Evolutionary conservation across 257 asterid genomes (phyloP), one percentile per base, ranked within the genome.

Genomic region (Ehretia macrophylla): DNA sequence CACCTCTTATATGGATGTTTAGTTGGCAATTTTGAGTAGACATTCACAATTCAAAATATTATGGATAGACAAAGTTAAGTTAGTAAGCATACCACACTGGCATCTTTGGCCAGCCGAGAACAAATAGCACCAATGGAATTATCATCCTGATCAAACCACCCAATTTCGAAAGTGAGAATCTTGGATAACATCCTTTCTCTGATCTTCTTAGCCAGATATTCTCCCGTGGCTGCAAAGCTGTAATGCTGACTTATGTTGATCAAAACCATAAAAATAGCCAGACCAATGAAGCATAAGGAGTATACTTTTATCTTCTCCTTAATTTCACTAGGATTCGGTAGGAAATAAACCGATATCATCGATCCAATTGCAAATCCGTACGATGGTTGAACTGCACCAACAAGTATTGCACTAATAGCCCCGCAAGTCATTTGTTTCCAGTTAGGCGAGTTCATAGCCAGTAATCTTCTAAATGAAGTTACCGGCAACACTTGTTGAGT

Each of bases 361-460:
- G 74, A 87, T 59, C 91, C 91, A 12, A 83, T 83, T 4, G 83
- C 80, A 45, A 80, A 83, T n/a, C 87, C 91, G 8, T 83, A 80
- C 51, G 81, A 69, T 48, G 87, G 91, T 35, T 83, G 91, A 46
- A 83, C 85, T 0, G 87, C 91, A 64, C 91, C 91, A 0, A 86
- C 79, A 18, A 87, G 84, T 52, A 84, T 72, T 42, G 92, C 92
- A 5, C 56, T 38, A 2, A 64, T 60, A n/a, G 85, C 74, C 21
- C 99, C 99, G 6, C 71, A 16, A 0, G 53, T 50, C 10, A 91
- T 97, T 39, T 92, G 81, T 70, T 69, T 86, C 99, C 97, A 92
- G 51, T 92, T 97, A 0, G 99, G 97, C 59, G 66, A 46, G 71
- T 92, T 92, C 99, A 88, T 84, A 1, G 95, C 95, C 11, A 92